Base-by-base conservation (phyloP, 2,329 filamentous ascomycete genomes). In the Stachybotrys chartarum region DNA sequence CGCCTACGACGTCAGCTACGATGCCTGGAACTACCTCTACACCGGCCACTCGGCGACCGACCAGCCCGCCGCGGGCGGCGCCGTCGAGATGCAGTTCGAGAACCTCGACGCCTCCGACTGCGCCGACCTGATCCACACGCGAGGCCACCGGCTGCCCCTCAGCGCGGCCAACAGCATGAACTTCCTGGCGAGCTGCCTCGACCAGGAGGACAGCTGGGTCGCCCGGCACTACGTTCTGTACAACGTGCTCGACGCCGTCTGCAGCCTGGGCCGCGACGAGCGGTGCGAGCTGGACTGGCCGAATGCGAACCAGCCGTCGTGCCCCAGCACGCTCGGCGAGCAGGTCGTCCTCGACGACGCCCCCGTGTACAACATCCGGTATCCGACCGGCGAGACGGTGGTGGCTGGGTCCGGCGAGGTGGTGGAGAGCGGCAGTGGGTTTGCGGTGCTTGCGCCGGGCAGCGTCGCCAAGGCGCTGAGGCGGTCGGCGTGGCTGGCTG, bases 11-110 rank as follows among this genome's bases (percentile, higher is more conserved):
- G 73, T 85, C 64, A 77, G 72, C 64, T 85, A 84, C 72, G 81
- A 84, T 61, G 81, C 82, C 24, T 85, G 80, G 79, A 83, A 83
- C 69, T 82, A 81, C 60, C 78, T 85, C n/a, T 63, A 69, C 51
- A 79, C 75, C 0, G 78, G 78, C 55, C 56, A 75, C 53, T 71
- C 72, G 3, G 81, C 81, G 5, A 70, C 70, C 1, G 65, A 73
- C 14, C 66, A 74, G 50, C 79, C 80, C 30, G 69, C 66, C 3
- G 65, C 71, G 2, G 81, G 80, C 51, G 81, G 80, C 18, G 71
- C 70, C 11, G 61, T 80, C 24, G 66, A 71, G 18, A 82, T 82
- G 70, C 67, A 72, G 14, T 78, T 70, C 57, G 71, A 75, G 58
- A 67, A 72, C 55, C 75, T 75, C 39, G 71, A 72, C 55, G 71